Base-by-base conservation (phyloP, 805 yeast genomes). In the Starmerella floris region DNA sequence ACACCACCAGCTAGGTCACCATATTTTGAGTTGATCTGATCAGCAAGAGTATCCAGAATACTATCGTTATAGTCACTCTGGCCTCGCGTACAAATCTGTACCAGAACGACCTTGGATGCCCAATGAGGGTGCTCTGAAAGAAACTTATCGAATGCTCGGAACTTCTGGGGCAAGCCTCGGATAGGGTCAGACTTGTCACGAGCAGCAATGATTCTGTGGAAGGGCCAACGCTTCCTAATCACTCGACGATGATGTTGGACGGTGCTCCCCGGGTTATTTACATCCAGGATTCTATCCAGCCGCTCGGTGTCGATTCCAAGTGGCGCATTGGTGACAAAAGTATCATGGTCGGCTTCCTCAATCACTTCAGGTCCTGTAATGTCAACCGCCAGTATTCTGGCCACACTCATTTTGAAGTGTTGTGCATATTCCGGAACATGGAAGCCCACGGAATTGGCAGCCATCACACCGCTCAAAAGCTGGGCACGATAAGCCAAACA, bases 341-440 rank as follows among this genome's bases (percentile, higher is more conserved):
- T 59, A 35, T 60, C 60, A 17, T 56, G 55, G 23, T 59, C 62
- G 3, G 67, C 65, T 1, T 79, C 79, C 57, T 84, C 88, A 26
- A 88, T 74, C 17, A 95, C 95, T 17, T 82, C 82, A 0, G 93
- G 83, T 3, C 73, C 72, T n/a, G 81, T 74, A 20, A 49, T 49
- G 62, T 88, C 96, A 0, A 93, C 85, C 51, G 85, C 74, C 28
- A 91, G 63, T 28, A 91, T 66, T 42, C 95, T 68, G 52, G 80
- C 83, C 54, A 94, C 77, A 2, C 96, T 84, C 63, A 88, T 96
- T 43, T 82, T 64, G 61, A 91, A 91, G 62, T 91, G 98, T 56
- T 94, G 76, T 22, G 85, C 93, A 53, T 87, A 88, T 60, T 91
- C 98, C 23, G 77, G 77, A 10, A 88, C 87, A 60, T 91, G 98